Evolutionary conservation across 768 basidiomycete species (phyloP).

Genomic region (Agrocybe pediades): DNA sequence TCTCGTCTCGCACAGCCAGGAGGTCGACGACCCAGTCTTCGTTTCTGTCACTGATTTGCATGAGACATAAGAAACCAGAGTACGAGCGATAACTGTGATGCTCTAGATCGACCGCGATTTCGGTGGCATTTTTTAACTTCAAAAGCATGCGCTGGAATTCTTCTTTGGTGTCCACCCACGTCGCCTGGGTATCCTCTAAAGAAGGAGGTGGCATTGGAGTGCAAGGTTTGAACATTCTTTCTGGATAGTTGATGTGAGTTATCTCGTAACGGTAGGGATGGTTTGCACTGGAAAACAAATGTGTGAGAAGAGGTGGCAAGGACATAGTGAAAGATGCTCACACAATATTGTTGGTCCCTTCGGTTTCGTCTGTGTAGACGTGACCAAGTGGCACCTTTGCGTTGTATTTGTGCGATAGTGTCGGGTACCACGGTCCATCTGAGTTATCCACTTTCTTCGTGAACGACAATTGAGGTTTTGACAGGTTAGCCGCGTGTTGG

Average conservation of each 20-base stretch:
- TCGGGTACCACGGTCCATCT: conserved; percentile 67
- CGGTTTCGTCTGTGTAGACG: conserved; percentile 22
- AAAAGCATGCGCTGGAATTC: conserved; percentile 65
- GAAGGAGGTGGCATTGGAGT: conserved; percentile 54
- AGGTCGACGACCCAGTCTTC: conserved; percentile 90
- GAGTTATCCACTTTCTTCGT: conserved; percentile 58
- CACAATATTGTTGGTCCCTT: conserved; percentile 12
- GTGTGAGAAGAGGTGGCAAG: not conserved
- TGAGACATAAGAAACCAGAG: conserved; percentile 86
- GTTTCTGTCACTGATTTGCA: conserved; percentile 86
- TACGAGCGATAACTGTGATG: conserved; percentile 90
- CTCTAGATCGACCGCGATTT: conserved; percentile 94
- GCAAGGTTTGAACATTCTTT: conserved; percentile 53
- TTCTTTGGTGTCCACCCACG: conserved; percentile 64
- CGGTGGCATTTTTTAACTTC: conserved; percentile 61
- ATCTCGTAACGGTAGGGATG: conserved; percentile 93
- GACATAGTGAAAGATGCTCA: conserved; percentile 3
- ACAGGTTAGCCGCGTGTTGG: conserved; percentile 72
- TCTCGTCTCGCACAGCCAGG: conserved; percentile 70
- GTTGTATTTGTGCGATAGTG: conserved; percentile 77
- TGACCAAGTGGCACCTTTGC: conserved; percentile 83
- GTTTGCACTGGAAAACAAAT: conserved; percentile 26
- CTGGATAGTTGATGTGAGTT: conserved; percentile 68
- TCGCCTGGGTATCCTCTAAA: conserved; percentile 69
- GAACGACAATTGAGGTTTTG: conserved; percentile 85